phyloP scores from a whole-genome alignment of 192 early-diverging fungal species.

The Gryganskiella cystojenkinii region DNA sequence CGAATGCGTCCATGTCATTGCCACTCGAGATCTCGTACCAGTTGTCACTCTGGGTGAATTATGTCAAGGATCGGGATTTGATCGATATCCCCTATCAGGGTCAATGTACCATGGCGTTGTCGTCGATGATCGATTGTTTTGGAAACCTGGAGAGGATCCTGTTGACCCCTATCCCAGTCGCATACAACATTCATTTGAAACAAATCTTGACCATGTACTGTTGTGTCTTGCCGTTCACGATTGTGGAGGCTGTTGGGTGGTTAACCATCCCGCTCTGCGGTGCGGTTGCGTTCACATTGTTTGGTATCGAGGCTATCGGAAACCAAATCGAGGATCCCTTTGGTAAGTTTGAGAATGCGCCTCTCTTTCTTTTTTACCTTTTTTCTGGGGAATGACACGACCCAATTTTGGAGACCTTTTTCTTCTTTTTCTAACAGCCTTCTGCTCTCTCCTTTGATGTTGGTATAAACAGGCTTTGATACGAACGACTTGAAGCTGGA shows the following conservation, averaged over 20 bases:
- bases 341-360: conserved; percentile 53
- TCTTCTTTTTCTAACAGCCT: background rate
- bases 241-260: conserved; percentile 68
- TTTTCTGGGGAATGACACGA: conserved; percentile 40
- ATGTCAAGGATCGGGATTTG: conserved; percentile 55
- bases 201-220: conserved; percentile 79
- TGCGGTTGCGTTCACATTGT: conserved; percentile 71
- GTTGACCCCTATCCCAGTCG: conserved; percentile 78
- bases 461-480: conserved; percentile 54
- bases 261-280: conserved; percentile 70
- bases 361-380: conserved; percentile 1
- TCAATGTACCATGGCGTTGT: conserved; percentile 62
- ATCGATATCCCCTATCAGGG: conserved; percentile 63
- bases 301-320: conserved; percentile 84
- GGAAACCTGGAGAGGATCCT: conserved; percentile 76
- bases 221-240: conserved; percentile 77
- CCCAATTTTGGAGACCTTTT: background rate
- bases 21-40: conserved; percentile 61
- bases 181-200: conserved; percentile 83
- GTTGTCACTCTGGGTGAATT: conserved; percentile 62
- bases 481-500: conserved; percentile 66
- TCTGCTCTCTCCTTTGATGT: background rate
- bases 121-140: conserved; percentile 66
- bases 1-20: conserved; percentile 58
- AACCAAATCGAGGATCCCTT: conserved; percentile 87